These are phyloP conservation scores for Ogataea henricii DNA, from an alignment of 805 yeast species.

Conservation along the genomic window DNA sequence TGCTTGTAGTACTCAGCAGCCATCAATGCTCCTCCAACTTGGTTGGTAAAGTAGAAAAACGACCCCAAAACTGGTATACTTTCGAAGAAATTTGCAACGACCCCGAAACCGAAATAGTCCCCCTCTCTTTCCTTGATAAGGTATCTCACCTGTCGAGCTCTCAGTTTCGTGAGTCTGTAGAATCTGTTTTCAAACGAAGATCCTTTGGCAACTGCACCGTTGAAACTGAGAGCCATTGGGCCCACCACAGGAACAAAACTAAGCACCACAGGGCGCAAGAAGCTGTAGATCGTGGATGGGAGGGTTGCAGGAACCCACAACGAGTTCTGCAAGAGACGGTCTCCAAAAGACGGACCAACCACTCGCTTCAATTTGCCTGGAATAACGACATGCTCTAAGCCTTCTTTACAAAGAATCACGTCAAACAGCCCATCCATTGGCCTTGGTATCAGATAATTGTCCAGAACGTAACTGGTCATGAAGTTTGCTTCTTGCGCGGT, in stretches of 20 bases:
- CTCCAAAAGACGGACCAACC: slow-evolving; percentile 30
- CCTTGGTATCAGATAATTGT: slow-evolving; percentile 27
- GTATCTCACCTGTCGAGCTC: slow-evolving; percentile 31
- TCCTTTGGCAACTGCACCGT: slow-evolving; percentile 23
- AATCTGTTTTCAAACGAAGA: slow-evolving; percentile 23
- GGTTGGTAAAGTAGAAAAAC: slow-evolving; percentile 58
- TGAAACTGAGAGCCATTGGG: slow-evolving; percentile 19
- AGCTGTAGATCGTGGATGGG: slow-evolving; percentile 11
- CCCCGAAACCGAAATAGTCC: slow-evolving; percentile 52
- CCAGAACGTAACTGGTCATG: slow-evolving; percentile 26
- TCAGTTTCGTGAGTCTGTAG: slow-evolving; percentile 26
- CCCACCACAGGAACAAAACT: slow-evolving; percentile 31
- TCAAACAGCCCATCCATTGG: slow-evolving; percentile 32
- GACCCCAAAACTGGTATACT: slow-evolving; percentile 44
- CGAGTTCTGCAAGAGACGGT: slow-evolving; percentile 18
- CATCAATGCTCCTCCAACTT: slow-evolving; percentile 68
- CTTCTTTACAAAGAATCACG: slow-evolving; percentile 29
- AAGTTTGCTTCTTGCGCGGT: slow-evolving; percentile 31
- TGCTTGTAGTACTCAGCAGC: slow-evolving; percentile 38
- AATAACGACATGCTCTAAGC: slow-evolving; percentile 31
- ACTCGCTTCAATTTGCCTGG: slow-evolving; percentile 36
- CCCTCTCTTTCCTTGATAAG: slow-evolving; percentile 35
- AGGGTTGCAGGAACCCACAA: slow-evolving; percentile 22
- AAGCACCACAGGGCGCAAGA: slow-evolving; percentile 19
- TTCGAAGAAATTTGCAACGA: slow-evolving; percentile 53